Evolutionary conservation across 352 stramenopile genomes (phyloP), one percentile per base, ranked within the genome.

Genomic region (Phytophthora hibernalis): DNA sequence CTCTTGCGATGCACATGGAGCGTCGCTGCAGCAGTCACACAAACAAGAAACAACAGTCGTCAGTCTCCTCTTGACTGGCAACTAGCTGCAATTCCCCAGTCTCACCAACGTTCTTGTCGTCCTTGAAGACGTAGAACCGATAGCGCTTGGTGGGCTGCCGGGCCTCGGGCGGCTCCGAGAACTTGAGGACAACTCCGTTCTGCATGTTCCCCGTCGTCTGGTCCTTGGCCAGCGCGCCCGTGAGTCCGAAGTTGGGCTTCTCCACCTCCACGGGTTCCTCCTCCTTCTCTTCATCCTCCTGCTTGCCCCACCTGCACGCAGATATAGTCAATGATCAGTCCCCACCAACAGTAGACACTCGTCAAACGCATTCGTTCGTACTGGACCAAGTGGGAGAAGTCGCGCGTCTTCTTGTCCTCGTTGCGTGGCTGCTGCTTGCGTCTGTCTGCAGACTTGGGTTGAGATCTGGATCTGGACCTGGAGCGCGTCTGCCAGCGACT

Each of bases 141-240:
- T 97, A 99, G 59, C 91, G 83, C 20, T 92, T 92, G 44, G 90
- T 87, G 8, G 98, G 98, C 43, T 88, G 77, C 9, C 93, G 76
- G 11, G 97, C 96, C 69, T 99, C 97, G 0, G 93, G 81, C 3
- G 98, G 98, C 89, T 99, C 97, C 15, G 90, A 96, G 83, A 96
- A 99, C 79, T 99, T 99, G 30, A 99, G 85, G 26, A 98, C 82
- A 1, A 99, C 87, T 28, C 98, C 98, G 54, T 99, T 99, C 80
- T 97, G 94, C 47, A 96, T 77, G 73, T 99, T 99, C 9, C 97
- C 97, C 24, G 92, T 98, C 35, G 79, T 53, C n/a, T 85, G 83
- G 77, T 99, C 98, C 69, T 98, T 98, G 18, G 95, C 93, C 18
- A 99, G 83, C 7, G 97, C 97, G 22, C 98, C 98, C 49, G 94